Conservation (phyloP, 2,329 filamentous ascomycete genomes). For the Clarireedia homoeocarpa region DNA sequence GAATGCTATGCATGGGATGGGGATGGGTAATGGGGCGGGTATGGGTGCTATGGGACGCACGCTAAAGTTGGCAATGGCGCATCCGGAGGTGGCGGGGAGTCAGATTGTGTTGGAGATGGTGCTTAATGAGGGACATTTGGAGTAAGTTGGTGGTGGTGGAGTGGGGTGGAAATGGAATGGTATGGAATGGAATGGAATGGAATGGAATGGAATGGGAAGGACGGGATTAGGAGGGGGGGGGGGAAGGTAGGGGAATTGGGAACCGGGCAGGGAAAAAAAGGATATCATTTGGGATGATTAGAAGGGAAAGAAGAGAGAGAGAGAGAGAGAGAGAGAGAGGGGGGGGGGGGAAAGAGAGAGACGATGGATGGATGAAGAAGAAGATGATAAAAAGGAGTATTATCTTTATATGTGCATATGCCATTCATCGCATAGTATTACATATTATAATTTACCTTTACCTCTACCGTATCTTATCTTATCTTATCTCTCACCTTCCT, state of each 20-base stretch:
- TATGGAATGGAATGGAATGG: background rate
- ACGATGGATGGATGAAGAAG: background rate
- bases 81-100: conserved; percentile 75
- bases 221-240: background rate
- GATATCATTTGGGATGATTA: too few species aligned
- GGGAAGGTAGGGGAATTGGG: background rate
- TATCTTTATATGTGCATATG: too few species aligned
- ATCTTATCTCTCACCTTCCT: too few species aligned
- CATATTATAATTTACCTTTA: too few species aligned
- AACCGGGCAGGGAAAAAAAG: background rate
- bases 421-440: too few species aligned
- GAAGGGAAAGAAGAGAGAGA: background rate
- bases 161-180: background rate
- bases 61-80: conserved; percentile 91
- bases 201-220: background rate
- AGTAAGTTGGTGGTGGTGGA: conserved; percentile 15
- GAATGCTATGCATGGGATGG: conserved; percentile 16
- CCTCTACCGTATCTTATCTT: too few species aligned
- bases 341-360: background rate
- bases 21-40: conserved; percentile 12
- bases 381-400: too few species aligned
- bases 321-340: background rate
- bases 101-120: conserved; percentile 90
- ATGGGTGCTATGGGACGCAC: conserved; percentile 50
- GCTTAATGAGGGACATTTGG: conserved; percentile 72